These are phyloP conservation scores for Cladosporium oxysporum DNA, from an alignment of 2,329 filamentous ascomycete genomes.

Conservation along the genomic window DNA sequence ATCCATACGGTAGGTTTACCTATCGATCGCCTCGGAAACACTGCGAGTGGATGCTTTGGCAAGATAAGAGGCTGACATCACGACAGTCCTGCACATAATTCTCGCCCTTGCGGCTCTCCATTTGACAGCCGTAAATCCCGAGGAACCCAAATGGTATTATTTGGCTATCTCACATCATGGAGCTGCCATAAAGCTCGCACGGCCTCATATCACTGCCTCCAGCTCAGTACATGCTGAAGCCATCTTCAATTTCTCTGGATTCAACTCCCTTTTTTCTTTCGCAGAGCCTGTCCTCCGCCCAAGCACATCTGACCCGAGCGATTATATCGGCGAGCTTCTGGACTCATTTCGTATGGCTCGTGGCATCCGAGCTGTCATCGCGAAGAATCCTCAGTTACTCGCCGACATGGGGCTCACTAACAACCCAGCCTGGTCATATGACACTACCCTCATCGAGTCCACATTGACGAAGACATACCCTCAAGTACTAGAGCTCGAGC, in stretches of 20 bases:
- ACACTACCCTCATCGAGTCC: background rate
- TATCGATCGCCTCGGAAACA: background rate
- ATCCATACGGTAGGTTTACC: constrained; percentile 17
- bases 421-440: constrained; percentile 16
- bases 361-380: constrained; percentile 15
- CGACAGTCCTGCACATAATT: constrained; percentile 19
- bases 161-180: constrained; percentile 21
- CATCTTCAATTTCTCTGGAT: constrained; percentile 21
- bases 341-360: constrained; percentile 13
- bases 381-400: constrained; percentile 4
- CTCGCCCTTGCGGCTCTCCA: constrained; percentile 23
- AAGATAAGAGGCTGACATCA: background rate
- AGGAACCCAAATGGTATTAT: constrained; percentile 12
- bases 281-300: constrained; percentile 16
- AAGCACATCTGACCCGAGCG: background rate
- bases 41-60: background rate
- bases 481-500: background rate
- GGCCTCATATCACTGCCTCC: constrained; percentile 16
- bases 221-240: constrained; percentile 18
- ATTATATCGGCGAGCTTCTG: constrained; percentile 6
- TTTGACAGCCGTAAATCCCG: constrained; percentile 15
- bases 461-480: background rate
- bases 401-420: constrained; percentile 2
- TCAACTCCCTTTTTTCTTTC: constrained; percentile 22
- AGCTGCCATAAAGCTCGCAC: constrained; percentile 21